phyloP scores from a whole-genome alignment of 768 basidiomycete species.

The Pholiota conissans region DNA sequence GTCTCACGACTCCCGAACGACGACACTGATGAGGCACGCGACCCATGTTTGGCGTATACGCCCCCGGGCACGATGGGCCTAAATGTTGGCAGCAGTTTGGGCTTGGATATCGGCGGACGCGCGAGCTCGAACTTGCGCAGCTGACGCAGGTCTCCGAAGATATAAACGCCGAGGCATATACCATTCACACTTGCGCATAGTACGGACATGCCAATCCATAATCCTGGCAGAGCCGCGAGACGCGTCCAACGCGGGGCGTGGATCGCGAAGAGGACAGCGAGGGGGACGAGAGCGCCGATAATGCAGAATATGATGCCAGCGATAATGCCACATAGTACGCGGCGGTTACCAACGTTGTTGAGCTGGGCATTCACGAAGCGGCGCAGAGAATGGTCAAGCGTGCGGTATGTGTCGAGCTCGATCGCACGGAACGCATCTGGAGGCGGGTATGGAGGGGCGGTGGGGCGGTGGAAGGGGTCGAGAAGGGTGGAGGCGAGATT shows the following conservation, averaged over 20 bases:
- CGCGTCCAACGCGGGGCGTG: constrained; percentile 57
- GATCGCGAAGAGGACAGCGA: constrained; percentile 45
- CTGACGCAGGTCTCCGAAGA: constrained; percentile 80
- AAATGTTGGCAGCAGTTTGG: constrained; percentile 33
- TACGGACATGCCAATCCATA: constrained; percentile 70
- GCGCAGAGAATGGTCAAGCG: constrained; percentile 62
- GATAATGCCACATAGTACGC: constrained; percentile 69
- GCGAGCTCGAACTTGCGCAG: constrained; percentile 78
- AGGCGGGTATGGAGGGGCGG: constrained; percentile 56
- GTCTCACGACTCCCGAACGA: constrained; percentile 11
- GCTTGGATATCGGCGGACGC: constrained; percentile 62
- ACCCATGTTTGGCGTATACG: background rate
- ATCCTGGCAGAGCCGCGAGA: constrained; percentile 59
- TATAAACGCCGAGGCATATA: constrained; percentile 75
- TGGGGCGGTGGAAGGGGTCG: constrained; percentile 52
- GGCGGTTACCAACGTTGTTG: constrained; percentile 69
- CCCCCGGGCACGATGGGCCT: constrained; percentile 9
- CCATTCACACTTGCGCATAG: constrained; percentile 66
- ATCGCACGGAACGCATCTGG: constrained; percentile 64
- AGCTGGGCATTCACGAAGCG: constrained; percentile 71
- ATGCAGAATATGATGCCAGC: constrained; percentile 56
- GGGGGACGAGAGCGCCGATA: constrained; percentile 47
- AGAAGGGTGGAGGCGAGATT: constrained; percentile 67
- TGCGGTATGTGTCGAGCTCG: constrained; percentile 52
- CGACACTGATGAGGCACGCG: constrained; percentile 8